Evolutionary conservation across 768 basidiomycete genomes (phyloP), one percentile per base, ranked within the genome.

Genomic region (Tricholoma bakamatsutake): DNA sequence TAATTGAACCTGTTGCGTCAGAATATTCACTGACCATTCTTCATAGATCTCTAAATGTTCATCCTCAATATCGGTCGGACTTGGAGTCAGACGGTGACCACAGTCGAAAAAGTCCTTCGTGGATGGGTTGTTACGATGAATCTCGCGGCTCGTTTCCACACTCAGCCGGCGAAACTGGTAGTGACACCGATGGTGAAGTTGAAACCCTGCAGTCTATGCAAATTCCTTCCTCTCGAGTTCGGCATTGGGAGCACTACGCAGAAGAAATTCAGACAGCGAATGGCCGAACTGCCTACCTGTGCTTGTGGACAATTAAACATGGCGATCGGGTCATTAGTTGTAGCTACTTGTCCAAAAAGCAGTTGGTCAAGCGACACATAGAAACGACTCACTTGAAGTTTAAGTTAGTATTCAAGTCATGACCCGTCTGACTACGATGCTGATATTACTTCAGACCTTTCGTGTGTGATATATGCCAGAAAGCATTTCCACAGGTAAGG

Each of bases 301-400:
- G 69, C 59, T 56, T 60, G n/a, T 71, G 67, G 63, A 53, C 64
- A 62, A 55, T 64, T 59, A 54, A 69, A 65, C 53, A 71, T 56
- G 59, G 59, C 13, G 18, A 49, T n/a, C 40, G 33, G 7, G 43
- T 18, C 30, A 27, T 50, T 0, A 2, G 35, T 10, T 65, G 64
- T 33, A 56, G 54, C 18, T 68, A 67, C 45, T 56, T 45, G 8
- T 58, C 62, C 24, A 82, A 83, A 63, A 85, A 82, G 66, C 85
- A 86, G 64, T 74, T 85, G 42, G 81, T 87, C 56, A 86, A 85
- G 66, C 76, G 86, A 27, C 86, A 88, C 65, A 75, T 88, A 47
- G 77, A 83, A 66, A 80, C 80, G 8, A 80, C 78, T 12, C 86
- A 87, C 63, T 65, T 88, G 46, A 74, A 78, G 50, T 74, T 80